Evolutionary conservation across 2,329 filamentous ascomycete species (phyloP).

Genomic region (Fusarium udum): DNA sequence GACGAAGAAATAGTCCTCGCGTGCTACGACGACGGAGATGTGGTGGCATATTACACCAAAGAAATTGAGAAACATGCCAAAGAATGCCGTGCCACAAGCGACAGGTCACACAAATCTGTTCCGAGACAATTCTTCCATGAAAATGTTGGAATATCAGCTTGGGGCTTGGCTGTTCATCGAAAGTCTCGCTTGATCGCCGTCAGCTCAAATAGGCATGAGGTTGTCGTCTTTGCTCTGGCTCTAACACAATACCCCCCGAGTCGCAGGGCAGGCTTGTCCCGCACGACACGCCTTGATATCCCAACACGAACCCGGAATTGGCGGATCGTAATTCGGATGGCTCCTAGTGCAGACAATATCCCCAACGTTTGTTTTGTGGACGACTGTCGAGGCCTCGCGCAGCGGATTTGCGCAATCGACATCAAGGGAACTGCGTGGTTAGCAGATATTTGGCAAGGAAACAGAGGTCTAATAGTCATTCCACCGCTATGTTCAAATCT

Average conservation of each 20-base stretch:
- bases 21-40: slow-evolving; percentile 79
- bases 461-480: slow-evolving; percentile 43
- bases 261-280: background rate
- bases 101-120: background rate
- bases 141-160: slow-evolving; percentile 82
- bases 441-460: slow-evolving; percentile 61
- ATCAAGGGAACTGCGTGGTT: slow-evolving; percentile 60
- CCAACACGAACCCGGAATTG: slow-evolving; percentile 56
- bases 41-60: slow-evolving; percentile 74
- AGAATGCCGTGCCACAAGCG: slow-evolving; percentile 5
- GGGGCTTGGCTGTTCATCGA: slow-evolving; percentile 87
- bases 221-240: slow-evolving; percentile 63
- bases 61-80: slow-evolving; percentile 58
- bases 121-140: slow-evolving; percentile 72
- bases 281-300: background rate
- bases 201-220: slow-evolving; percentile 74
- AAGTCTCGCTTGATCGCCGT: slow-evolving; percentile 87
- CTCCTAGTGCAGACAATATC: slow-evolving; percentile 55
- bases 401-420: slow-evolving; percentile 62
- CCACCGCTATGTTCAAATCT: slow-evolving; percentile 28
- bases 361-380: slow-evolving; percentile 64
- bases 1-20: slow-evolving; percentile 74
- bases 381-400: slow-evolving; percentile 57
- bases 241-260: slow-evolving; percentile 35
- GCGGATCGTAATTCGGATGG: slow-evolving; percentile 59